A percentile compares a stretch with the other conserved stretches of the same genome.
Conservation (phyloP, 129 eudicot species). For the Artemisia annua region DNA sequence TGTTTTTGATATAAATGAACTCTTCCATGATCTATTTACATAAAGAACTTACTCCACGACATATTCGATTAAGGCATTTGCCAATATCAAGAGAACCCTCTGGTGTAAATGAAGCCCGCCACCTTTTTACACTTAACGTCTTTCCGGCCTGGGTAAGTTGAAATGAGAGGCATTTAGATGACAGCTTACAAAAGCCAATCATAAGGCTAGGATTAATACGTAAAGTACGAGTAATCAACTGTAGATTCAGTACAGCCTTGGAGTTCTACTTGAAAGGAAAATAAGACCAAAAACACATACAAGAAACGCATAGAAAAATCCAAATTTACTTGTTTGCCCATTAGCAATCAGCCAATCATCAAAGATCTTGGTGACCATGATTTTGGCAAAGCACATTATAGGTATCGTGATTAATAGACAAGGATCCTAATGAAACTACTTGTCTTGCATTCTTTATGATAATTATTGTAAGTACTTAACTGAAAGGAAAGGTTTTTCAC, state of each 20-base stretch:
- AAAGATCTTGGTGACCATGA: too few species aligned
- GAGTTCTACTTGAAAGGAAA: too few species aligned
- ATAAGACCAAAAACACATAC: too few species aligned
- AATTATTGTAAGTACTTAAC: too few species aligned
- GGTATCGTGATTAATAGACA: too few species aligned
- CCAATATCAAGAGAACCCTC: slow-evolving; percentile 88
- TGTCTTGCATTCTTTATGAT: too few species aligned
- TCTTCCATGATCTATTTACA: slow-evolving; percentile 3
- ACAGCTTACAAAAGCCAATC: slow-evolving; percentile 3
- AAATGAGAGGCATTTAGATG: slow-evolving; percentile 11
- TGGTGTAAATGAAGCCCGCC: slow-evolving; percentile 80
- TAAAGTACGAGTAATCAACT: too few species aligned
- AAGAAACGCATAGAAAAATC: not conserved
- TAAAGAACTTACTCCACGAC: slow-evolving; percentile 71
- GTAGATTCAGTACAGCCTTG: too few species aligned
- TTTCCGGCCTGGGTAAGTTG: slow-evolving; percentile 66
- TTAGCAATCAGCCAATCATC: not conserved
- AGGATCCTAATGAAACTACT: too few species aligned
- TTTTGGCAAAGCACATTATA: too few species aligned
- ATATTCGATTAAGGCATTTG: slow-evolving; percentile 86
- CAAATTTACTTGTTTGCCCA: slow-evolving; percentile 15
- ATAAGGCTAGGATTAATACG: too few species aligned
- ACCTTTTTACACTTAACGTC: slow-evolving; percentile 81
- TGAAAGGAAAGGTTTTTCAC: too few species aligned
- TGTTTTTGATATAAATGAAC: not conserved